Conservation (phyloP, 495 filamentous ascomycete species). For the Penicillium parvum region DNA sequence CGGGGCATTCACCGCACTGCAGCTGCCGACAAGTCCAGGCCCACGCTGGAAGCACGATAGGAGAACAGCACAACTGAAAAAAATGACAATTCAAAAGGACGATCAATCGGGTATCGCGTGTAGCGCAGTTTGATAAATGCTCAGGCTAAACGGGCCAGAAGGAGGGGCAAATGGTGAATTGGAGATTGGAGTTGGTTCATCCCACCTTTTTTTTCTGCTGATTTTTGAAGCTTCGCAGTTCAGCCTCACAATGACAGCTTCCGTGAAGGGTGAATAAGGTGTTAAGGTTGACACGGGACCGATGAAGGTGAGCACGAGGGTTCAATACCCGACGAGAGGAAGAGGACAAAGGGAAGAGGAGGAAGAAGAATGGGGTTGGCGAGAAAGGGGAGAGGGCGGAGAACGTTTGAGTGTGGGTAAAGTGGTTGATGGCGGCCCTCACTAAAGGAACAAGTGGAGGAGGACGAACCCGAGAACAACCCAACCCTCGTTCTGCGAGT, state of each 20-base stretch:
- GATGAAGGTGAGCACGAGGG: not conserved
- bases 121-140: constrained; percentile 6
- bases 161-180: constrained; percentile 16
- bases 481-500: not conserved
- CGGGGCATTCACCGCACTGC: constrained; percentile 7
- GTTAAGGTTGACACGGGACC: not conserved
- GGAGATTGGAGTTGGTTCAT: constrained; percentile 7
- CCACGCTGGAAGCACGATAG: not conserved
- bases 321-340: not conserved
- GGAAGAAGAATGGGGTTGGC: constrained; percentile 11
- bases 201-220: constrained; percentile 13
- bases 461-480: not conserved
- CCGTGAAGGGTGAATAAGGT: not conserved
- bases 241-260: not conserved
- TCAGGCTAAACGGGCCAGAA: constrained; percentile 6
- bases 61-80: constrained; percentile 4
- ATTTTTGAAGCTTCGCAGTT: not conserved
- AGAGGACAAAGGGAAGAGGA: constrained; percentile 4
- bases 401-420: constrained; percentile 3
- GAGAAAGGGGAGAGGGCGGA: constrained; percentile 7
- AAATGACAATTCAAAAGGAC: constrained; percentile 5
- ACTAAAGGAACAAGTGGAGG: constrained; percentile 5
- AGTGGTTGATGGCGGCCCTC: constrained; percentile 2
- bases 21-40: constrained; percentile 1
- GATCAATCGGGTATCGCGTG: constrained; percentile 18